Evolutionary conservation across 495 filamentous ascomycete genomes (phyloP).

Genomic region (Bathelium albidoporum): DNA sequence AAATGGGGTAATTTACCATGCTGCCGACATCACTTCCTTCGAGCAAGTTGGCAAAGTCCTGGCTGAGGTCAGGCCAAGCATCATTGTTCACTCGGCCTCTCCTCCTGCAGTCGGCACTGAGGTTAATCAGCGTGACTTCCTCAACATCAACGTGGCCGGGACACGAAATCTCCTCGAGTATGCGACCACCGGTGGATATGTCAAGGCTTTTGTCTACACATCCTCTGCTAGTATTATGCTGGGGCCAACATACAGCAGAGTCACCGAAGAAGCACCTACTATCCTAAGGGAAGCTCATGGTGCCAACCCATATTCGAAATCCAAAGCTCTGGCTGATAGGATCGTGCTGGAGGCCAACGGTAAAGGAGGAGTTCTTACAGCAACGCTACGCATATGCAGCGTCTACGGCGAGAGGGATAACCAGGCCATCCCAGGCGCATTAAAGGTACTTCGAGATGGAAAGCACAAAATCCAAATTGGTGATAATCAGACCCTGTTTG

Average conservation of each 20-base stretch:
- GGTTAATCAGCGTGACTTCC: background rate
- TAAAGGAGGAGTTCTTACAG: background rate
- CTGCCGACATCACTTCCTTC: background rate
- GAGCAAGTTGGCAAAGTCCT: background rate
- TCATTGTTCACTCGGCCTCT: background rate
- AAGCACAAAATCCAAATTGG: background rate
- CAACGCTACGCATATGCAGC: background rate
- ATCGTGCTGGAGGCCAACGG: background rate
- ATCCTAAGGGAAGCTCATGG: background rate
- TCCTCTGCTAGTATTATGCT: background rate
- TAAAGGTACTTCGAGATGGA: background rate
- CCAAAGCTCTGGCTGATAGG: background rate
- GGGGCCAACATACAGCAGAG: background rate
- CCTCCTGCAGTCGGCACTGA: background rate
- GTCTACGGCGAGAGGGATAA: background rate
- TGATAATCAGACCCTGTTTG: background rate
- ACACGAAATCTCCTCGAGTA: background rate
- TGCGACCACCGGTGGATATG: background rate
- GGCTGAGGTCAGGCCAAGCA: background rate
- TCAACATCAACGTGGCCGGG: background rate
- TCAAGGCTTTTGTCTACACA: background rate
- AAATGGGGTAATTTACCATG: background rate
- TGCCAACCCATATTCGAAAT: background rate
- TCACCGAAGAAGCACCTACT: background rate
- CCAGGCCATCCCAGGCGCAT: background rate